Percentiles rank a stretch among this genome's conserved stretches.
phyloP scores from a whole-genome alignment of 2,329 filamentous ascomycete species.

The Claviceps spartinae region DNA sequence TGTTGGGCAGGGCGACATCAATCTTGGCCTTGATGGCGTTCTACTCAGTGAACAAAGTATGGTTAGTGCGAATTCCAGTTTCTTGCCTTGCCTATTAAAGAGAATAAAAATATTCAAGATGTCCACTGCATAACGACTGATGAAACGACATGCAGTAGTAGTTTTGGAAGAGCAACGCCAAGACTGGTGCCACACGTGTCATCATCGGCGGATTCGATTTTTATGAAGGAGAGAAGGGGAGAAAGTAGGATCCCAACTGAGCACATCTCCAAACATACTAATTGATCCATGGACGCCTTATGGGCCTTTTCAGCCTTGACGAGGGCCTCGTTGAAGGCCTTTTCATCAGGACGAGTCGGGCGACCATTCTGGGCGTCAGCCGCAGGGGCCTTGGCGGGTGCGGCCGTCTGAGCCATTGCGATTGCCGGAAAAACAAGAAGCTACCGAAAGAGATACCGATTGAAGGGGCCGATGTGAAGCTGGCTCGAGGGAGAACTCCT shows the following conservation, averaged over 20 bases:
- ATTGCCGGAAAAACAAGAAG: slow-evolving; percentile 10
- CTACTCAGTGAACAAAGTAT: slow-evolving; percentile 31
- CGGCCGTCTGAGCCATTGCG: slow-evolving; percentile 32
- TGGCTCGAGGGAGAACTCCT: slow-evolving; percentile 3
- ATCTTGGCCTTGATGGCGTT: slow-evolving; percentile 80
- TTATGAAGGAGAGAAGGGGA: no score
- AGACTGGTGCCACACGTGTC: neutral
- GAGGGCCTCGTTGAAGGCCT: slow-evolving; percentile 65
- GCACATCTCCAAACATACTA: slow-evolving; percentile 20
- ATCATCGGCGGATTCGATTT: no score
- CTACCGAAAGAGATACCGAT: slow-evolving; percentile 4
- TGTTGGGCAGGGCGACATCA: slow-evolving; percentile 62
- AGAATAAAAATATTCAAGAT: no score
- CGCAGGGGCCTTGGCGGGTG: slow-evolving; percentile 29
- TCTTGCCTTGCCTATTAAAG: no score
- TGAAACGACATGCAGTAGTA: neutral
- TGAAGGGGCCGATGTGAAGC: slow-evolving; percentile 10
- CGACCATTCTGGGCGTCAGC: slow-evolving; percentile 35
- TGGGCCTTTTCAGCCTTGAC: slow-evolving; percentile 79
- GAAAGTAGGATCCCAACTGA: neutral
- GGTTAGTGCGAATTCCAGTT: slow-evolving; percentile 5
- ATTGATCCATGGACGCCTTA: slow-evolving; percentile 54
- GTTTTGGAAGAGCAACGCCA: neutral
- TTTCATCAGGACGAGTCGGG: slow-evolving; percentile 80
- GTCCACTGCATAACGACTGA: no score